Evolutionary conservation across 2,329 filamentous ascomycete genomes (phyloP), one percentile per base, ranked within the genome.

Genomic region (Didymella pomorum): DNA sequence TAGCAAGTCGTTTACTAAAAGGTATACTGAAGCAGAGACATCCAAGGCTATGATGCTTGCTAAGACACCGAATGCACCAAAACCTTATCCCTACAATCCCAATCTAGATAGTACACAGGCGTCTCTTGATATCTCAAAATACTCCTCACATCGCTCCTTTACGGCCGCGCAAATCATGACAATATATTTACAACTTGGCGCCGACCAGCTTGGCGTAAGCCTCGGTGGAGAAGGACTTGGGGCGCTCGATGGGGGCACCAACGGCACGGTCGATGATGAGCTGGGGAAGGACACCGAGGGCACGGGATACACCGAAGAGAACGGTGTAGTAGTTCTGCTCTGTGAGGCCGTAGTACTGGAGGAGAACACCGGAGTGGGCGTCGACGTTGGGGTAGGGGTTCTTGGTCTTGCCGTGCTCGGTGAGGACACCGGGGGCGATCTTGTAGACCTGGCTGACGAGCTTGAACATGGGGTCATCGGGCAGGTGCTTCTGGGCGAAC

Each of bases 271-370:
- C 95, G 77, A 99, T 97, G 87, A 99, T 99, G 79, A 99, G 88
- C 87, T 99, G 95, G 74, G 95, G 95, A 76, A 99, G 90, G 70
- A 99, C 95, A 89, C 95, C 95, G 74, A 99, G 92, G 71, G 95
- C 95, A 79, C 95, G 92, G 71, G 93, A 97, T 43, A 99, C 95
- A 88, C 95, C 95, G 82, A 99, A 99, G 78, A 99, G 91, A 64
- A 99, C 95, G 65, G 95, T 99, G 91, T 99, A 99, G 90, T 96
- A 99, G 90, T 89, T 98, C 82, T 95, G 91, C 87, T 99, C 94
- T 66, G 91, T 98, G 79, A 99, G 86, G 76, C 95, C 95, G 84
- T 99, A 99, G 90, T 99, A 95, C 86, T 99, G 95, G 72, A 99
- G 92, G 69, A 99, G 92, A 70, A 99, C 95, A 86, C 95, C 95